Evolutionary conservation across 768 basidiomycete species (phyloP), one percentile per base, ranked within the genome.

Genomic region (Sarcomyxa edulis): DNA sequence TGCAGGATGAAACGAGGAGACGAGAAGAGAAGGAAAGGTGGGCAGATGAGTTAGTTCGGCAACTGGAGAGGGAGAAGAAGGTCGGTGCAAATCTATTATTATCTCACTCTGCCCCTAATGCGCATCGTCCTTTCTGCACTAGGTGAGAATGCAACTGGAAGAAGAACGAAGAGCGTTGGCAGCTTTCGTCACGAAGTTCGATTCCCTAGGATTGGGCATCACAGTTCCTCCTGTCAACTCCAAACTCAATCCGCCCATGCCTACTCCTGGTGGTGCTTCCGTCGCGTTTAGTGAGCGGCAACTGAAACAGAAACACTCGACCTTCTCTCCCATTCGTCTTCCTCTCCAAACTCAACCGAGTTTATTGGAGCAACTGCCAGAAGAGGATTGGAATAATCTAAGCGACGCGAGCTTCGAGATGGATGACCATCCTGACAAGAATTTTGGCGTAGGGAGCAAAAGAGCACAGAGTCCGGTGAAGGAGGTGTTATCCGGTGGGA

Each of bases 161-260:
- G 81, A 81, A 30, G 87, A 91, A 60, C 74, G 87, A 25, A 68
- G 78, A 16, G 88, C 85, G 7, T 67, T 92, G 27, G 76, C 84
- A 3, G 73, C 85, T 5, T 92, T 92, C 49, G 89, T 92, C 31
- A 70, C 68, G 56, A 87, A 84, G 55, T 88, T 91, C 50, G 89
- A 92, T 58, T 70, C 85, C 8, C 59, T 86, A 19, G 83, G 82
- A 0, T 52, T 84, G 22, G 68, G 68, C 0, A 55, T 59, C 7
- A 60, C 62, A 10, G 45, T 50, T 5, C 46, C 58, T 15, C 41
- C 57, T 12, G 50, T 68, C 2, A 51, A 64, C 4, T 58, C 70
- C 14, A 76, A 71, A 43, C 56, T 67, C n/a, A 61, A 61, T 18
- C 68, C 62, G 5, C 68, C 71, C 3, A 71, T 69, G 62, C 76